A percentile compares a stretch with the other conserved stretches of the same genome.
These are phyloP conservation scores for Fusarium bactridioides DNA, from an alignment of 2,329 filamentous ascomycete species.

Conservation along the genomic window DNA sequence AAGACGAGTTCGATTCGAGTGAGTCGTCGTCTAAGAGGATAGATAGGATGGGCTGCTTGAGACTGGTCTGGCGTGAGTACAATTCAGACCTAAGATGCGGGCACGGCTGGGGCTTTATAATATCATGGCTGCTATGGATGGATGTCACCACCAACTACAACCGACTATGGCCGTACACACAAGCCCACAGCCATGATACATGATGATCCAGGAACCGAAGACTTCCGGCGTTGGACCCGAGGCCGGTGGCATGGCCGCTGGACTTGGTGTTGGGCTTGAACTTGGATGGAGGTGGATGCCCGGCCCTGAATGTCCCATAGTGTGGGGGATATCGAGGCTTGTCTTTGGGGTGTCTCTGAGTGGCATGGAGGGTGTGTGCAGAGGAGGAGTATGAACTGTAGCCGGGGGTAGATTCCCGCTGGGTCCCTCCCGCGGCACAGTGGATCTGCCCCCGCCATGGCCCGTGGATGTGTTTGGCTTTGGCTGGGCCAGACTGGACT, in stretches of 20 bases:
- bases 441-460: conserved; percentile 28
- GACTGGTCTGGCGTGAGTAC: conserved; percentile 31
- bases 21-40: conserved; percentile 11
- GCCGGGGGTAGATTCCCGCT: conserved; percentile 36
- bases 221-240: conserved; percentile 39
- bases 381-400: conserved; percentile 17
- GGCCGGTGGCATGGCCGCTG: conserved; percentile 23
- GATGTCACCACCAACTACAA: conserved; percentile 18
- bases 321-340: conserved; percentile 24
- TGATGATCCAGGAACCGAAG: conserved; percentile 37
- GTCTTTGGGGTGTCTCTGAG: conserved; percentile 20
- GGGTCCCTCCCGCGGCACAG: conserved; percentile 28
- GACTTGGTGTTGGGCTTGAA: background rate
- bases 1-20: conserved; percentile 14
- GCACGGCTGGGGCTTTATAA: conserved; percentile 36
- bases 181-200: conserved; percentile 30
- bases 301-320: conserved; percentile 23
- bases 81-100: conserved; percentile 20
- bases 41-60: background rate
- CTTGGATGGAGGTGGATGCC: conserved; percentile 23
- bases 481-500: background rate
- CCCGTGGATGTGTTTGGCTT: background rate
- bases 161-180: conserved; percentile 26
- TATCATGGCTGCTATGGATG: conserved; percentile 29
- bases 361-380: conserved; percentile 9